Evolutionary conservation across 2,329 filamentous ascomycete genomes (phyloP), one percentile per base, ranked within the genome.

Genomic region (Curvularia verruculosa): DNA sequence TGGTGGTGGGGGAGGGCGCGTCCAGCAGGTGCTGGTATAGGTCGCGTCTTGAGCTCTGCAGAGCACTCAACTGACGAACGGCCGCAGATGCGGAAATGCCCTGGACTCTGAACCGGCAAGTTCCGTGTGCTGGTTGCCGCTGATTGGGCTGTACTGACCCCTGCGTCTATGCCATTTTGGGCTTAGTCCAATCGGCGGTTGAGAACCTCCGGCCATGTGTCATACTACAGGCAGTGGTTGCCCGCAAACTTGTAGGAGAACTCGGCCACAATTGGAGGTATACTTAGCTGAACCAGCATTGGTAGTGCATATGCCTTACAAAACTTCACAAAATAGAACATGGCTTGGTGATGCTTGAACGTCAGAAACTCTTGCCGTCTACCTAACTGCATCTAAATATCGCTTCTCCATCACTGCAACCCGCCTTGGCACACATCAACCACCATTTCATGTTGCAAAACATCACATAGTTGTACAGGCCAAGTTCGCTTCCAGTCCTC

Each of bases 401-500:
- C 64, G 66, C 66, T 65, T 59, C 21, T 45, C 40, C 28, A 46
- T 21, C 40, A 41, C 40, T 24, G 12, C 36, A 46, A 21, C 47
- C 21, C 23, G 34, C 46, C 31, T 28, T 37, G 31, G 34, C 46
- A 39, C 24, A 49, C 34, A 23, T 49, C 24, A 15, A 49, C 46
- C 19, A 39, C 24, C 31, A 41, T 56, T 58, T 59, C 13, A 61
- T 57, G 58, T 56, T 58, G 57, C 60, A 57, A 63, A 64, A 64
- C 52, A 61, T 67, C 66, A 68, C 66, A 49, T 68, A 66, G 62
- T 70, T 62, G 61, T 71, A 69, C 66, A 72, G 54, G 58, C 57
- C 56, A 49, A 31, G 55, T 58, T 60, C 62, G 60, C 26, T 53
- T 63, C 59, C 43, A 26, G 62, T 52, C n/a, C n/a, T 54, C 29